Conservation (phyloP, 768 basidiomycete species). For the Flagelloscypha sp. region DNA sequence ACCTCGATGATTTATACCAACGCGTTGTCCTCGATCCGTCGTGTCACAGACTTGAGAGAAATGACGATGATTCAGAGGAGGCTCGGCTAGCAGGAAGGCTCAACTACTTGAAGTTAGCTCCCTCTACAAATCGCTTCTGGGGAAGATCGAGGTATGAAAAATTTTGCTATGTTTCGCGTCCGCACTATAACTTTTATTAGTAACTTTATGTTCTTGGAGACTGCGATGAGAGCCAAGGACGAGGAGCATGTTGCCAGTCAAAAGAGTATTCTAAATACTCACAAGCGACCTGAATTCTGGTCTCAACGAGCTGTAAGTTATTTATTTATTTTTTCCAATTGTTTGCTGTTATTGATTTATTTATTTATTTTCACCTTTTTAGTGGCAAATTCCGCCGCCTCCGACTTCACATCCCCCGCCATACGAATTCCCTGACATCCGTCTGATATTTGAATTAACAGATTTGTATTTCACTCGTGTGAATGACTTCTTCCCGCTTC, state of each 20-base stretch:
- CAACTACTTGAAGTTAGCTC: slow-evolving; percentile 28
- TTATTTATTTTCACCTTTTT: too few relatives aligned
- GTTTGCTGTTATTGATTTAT: slow-evolving; percentile 1
- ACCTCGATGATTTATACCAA: slow-evolving; percentile 38
- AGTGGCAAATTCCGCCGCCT: background rate
- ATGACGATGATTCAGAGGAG: slow-evolving; percentile 23
- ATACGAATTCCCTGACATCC: slow-evolving; percentile 22
- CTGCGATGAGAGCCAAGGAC: too few relatives aligned
- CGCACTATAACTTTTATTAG: too few relatives aligned
- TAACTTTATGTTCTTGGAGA: too few relatives aligned
- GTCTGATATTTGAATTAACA: slow-evolving; percentile 33
- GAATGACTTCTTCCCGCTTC: slow-evolving; percentile 33
- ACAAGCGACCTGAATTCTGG: slow-evolving; percentile 44
- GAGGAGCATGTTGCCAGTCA: too few relatives aligned
- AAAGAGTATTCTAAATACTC: too few relatives aligned
- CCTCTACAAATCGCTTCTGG: slow-evolving; percentile 35
- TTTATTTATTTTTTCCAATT: slow-evolving; percentile 6
- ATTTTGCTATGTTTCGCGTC: background rate
- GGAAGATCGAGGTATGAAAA: slow-evolving; percentile 34
- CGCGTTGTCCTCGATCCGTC: slow-evolving; percentile 15
- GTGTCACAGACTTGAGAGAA: slow-evolving; percentile 16
- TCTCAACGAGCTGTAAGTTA: slow-evolving; percentile 32
- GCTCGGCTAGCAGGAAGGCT: slow-evolving; percentile 25
- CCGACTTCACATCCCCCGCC: slow-evolving; percentile 8
- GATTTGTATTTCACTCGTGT: slow-evolving; percentile 38